Percentiles rank a stretch among this genome's conserved stretches.
phyloP scores from a whole-genome alignment of 345 rosid genomes.

The Eucalyptus pauciflora region DNA sequence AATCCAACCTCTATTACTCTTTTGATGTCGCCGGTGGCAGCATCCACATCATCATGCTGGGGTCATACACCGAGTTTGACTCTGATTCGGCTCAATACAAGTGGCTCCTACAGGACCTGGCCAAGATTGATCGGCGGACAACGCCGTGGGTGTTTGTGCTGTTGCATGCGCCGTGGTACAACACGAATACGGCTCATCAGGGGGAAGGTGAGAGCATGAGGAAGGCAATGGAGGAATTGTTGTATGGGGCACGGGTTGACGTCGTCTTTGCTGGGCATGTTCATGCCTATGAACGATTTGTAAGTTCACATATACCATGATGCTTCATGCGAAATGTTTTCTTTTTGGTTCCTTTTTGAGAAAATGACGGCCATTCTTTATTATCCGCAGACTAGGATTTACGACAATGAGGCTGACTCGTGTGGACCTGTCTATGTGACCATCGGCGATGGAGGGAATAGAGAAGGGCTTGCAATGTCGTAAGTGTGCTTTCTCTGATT shows the following conservation, averaged over 20 bases:
- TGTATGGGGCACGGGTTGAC: constrained; percentile 69
- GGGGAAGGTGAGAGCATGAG: constrained; percentile 95
- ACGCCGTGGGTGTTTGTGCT: constrained; percentile 85
- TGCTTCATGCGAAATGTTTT: neutral
- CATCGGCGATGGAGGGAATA: constrained; percentile 92
- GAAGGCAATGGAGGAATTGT: constrained; percentile 54
- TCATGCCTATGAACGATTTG: constrained; percentile 92
- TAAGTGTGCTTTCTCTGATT: constrained; percentile 5
- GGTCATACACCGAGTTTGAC: constrained; percentile 60
- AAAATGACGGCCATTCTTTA: neutral
- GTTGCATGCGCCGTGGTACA: constrained; percentile 91
- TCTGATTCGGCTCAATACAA: constrained; percentile 50
- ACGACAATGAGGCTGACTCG: constrained; percentile 51
- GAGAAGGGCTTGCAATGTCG: constrained; percentile 77
- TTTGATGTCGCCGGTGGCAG: constrained; percentile 63
- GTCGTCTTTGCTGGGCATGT: constrained; percentile 80
- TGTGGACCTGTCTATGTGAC: constrained; percentile 81
- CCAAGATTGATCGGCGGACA: constrained; percentile 34
- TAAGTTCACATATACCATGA: constrained; percentile 12
- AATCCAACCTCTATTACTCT: constrained; percentile 77
- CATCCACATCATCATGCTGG: constrained; percentile 47
- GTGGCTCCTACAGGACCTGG: constrained; percentile 64
- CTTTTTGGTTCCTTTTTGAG: neutral
- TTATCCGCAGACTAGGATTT: constrained; percentile 46
- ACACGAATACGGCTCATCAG: constrained; percentile 69